Evolutionary conservation across 176 grass and related monocot genomes (phyloP).

Genomic region (Eleusine coracana): DNA sequence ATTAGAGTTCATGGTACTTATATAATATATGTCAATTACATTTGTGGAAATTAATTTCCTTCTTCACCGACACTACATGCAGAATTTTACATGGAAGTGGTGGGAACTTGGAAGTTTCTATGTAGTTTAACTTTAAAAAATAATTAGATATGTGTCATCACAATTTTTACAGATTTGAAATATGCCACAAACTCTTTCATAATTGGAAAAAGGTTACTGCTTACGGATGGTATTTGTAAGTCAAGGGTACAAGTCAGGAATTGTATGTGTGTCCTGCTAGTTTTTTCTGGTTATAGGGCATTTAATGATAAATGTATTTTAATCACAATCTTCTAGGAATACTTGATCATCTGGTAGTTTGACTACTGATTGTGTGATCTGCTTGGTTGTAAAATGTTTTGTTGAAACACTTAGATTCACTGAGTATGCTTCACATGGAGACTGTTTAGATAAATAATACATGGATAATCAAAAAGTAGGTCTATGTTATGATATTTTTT

Average conservation of each 20-base stretch:
- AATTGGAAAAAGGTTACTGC: not conserved
- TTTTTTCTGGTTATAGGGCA: not conserved
- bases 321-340: not conserved
- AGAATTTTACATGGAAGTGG: not conserved
- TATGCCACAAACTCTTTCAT: not conserved
- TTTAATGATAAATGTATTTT: not conserved
- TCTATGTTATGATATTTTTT: constrained; percentile 5
- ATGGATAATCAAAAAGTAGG: not conserved
- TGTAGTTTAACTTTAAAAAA: not conserved
- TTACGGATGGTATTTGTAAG: not conserved
- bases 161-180: not conserved
- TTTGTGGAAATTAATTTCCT: not conserved
- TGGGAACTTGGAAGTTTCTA: not conserved
- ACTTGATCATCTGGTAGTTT: not conserved
- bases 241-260: not conserved
- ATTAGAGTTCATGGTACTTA: not conserved
- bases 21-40: not conserved
- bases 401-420: not conserved
- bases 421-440: not conserved
- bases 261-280: no score
- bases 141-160: not conserved
- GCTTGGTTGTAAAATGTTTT: not conserved
- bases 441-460: not conserved
- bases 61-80: no score
- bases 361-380: not conserved